These are phyloP conservation scores for Nakaseomyces uthaithaninus DNA, from an alignment of 1,139 yeast genomes.

Conservation along the genomic window DNA sequence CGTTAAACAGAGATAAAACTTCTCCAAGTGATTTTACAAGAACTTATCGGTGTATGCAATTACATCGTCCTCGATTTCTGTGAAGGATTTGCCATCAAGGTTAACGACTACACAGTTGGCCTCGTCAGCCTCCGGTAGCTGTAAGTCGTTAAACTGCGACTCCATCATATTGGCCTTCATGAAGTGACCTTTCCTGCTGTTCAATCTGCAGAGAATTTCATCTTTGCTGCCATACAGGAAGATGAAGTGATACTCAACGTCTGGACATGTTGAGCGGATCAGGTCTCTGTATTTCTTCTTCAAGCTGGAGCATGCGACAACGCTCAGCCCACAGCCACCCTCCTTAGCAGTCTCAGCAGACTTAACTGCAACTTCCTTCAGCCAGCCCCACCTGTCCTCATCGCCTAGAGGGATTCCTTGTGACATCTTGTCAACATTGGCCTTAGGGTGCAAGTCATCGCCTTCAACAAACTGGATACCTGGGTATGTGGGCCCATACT, in stretches of 20 bases:
- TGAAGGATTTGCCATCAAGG: slow-evolving; percentile 36
- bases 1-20: not conserved
- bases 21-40: slow-evolving; percentile 16
- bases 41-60: slow-evolving; percentile 6
- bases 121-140: slow-evolving; percentile 48
- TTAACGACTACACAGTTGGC: slow-evolving; percentile 26
- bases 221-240: slow-evolving; percentile 60
- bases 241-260: slow-evolving; percentile 48
- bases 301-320: slow-evolving; percentile 80
- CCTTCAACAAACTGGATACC: slow-evolving; percentile 70
- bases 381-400: slow-evolving; percentile 91
- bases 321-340: slow-evolving; percentile 32
- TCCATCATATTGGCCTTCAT: slow-evolving; percentile 82
- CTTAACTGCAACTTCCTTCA: slow-evolving; percentile 41
- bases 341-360: slow-evolving; percentile 36
- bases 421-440: slow-evolving; percentile 75
- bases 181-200: slow-evolving; percentile 59
- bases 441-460: slow-evolving; percentile 66
- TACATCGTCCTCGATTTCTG: slow-evolving; percentile 37
- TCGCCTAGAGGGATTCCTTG: slow-evolving; percentile 72
- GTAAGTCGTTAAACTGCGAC: slow-evolving; percentile 68
- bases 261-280: slow-evolving; percentile 36
- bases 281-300: slow-evolving; percentile 62
- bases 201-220: slow-evolving; percentile 53
- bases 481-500: slow-evolving; percentile 17